These are phyloP conservation scores for Penstemon eatonii DNA, from an alignment of 257 asterid genomes.

Conservation along the genomic window DNA sequence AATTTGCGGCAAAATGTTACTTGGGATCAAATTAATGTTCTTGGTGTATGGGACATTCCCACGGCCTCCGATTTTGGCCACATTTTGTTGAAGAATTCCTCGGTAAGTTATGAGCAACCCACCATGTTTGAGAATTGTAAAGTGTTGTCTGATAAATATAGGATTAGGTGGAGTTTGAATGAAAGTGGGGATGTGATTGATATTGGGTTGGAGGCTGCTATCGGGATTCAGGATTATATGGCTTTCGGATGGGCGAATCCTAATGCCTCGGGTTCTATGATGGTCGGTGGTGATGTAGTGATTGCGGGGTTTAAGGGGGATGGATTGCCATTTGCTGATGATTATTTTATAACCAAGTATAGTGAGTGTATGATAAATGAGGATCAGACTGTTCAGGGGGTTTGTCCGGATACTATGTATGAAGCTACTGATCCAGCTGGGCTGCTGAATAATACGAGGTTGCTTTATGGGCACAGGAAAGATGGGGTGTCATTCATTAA, in stretches of 20 bases:
- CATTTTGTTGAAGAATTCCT: conserved; percentile 45
- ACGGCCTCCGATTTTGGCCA: conserved; percentile 93
- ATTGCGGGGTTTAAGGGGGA: conserved; percentile 79
- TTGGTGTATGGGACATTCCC: conserved; percentile 83
- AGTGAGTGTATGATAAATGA: conserved; percentile 71
- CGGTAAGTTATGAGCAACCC: conserved; percentile 38
- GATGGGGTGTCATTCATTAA: conserved; percentile 91
- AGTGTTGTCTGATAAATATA: conserved; percentile 58
- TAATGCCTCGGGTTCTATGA: conserved; percentile 55
- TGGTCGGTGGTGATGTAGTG: conserved; percentile 88
- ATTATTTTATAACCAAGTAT: conserved; percentile 72
- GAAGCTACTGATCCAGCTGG: conserved; percentile 45
- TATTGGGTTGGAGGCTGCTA: conserved; percentile 87
- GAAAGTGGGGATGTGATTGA: conserved; percentile 50
- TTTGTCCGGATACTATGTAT: conserved; percentile 77
- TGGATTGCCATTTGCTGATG: conserved; percentile 77
- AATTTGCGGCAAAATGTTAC: conserved; percentile 61
- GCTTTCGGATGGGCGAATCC: conserved; percentile 97
- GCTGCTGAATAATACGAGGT: conserved; percentile 60
- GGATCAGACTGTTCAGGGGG: conserved; percentile 73
- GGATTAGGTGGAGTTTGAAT: conserved; percentile 77
- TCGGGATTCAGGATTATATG: conserved; percentile 69
- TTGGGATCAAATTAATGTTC: conserved; percentile 76
- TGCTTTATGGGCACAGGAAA: conserved; percentile 82
- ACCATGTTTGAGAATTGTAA: conserved; percentile 76